Conservation (phyloP, 1,139 yeast species). For the Citeromyces hawaiiensis region DNA sequence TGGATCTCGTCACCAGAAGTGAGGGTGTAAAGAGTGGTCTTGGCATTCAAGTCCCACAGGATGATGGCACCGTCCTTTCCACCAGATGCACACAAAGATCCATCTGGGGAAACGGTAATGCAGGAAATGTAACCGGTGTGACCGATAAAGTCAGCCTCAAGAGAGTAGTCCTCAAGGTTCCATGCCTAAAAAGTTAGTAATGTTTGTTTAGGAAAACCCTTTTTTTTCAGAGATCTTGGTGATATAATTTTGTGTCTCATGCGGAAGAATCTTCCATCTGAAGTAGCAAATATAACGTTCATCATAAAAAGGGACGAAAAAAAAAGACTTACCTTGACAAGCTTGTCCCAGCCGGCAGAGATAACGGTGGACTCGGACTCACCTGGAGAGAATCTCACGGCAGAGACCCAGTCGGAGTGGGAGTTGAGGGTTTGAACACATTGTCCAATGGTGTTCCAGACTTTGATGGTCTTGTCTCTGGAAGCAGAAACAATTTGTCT, state of each 20-base stretch:
- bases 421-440: conserved; percentile 91
- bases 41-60: conserved; percentile 95
- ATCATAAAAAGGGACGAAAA: conserved; percentile 9
- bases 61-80: conserved; percentile 99
- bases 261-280: conserved; percentile 68
- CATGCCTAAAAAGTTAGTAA: conserved; percentile 62
- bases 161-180: conserved; percentile 80
- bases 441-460: conserved; percentile 99
- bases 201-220: neutral
- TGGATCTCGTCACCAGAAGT: conserved; percentile 94
- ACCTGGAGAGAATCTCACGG: conserved; percentile 89
- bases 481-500: conserved; percentile 98
- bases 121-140: conserved; percentile 99
- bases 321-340: conserved; percentile 84
- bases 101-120: conserved; percentile 99
- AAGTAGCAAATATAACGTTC: conserved; percentile 64
- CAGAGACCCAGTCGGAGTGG: conserved; percentile 98
- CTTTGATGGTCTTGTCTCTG: conserved; percentile 97
- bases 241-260: conserved; percentile 88
- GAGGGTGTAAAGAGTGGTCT: conserved; percentile 87
- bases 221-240: conserved; percentile 97
- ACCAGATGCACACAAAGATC: conserved; percentile 98
- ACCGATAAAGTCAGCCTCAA: conserved; percentile 95
- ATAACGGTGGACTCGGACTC: conserved; percentile 58
- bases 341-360: conserved; percentile 99